A percentile compares a stretch with the other conserved stretches of the same genome.
Conservation (phyloP, 2,329 filamentous ascomycete species). For the Leptoxyphium fumago region DNA sequence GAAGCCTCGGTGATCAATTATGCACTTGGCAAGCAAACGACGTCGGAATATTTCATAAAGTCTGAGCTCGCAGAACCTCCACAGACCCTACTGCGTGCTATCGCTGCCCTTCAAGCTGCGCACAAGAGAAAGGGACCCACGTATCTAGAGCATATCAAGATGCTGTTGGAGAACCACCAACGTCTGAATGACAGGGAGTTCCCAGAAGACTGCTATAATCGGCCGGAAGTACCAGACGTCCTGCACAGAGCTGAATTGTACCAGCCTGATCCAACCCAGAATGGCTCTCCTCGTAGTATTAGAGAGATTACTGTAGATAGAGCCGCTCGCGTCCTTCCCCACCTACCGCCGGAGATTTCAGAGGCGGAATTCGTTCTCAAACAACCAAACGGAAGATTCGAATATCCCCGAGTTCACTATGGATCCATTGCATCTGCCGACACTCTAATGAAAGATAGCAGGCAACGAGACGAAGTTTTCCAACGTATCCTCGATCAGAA, state of each 20-base stretch:
- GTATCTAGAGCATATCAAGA: neutral
- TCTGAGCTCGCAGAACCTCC: neutral
- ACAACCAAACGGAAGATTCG: neutral
- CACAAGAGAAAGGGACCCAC: neutral
- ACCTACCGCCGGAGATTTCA: neutral
- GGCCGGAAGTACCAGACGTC: neutral
- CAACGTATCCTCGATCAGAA: neutral
- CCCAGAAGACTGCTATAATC: neutral
- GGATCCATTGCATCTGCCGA: neutral
- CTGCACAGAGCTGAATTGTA: neutral
- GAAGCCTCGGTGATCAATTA: neutral
- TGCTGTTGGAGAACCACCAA: neutral
- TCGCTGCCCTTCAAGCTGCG: neutral
- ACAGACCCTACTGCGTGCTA: neutral
- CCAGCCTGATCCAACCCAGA: neutral
- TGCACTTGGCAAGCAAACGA: neutral
- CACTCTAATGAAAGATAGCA: neutral
- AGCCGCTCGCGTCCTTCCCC: no score
- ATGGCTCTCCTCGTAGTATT: neutral
- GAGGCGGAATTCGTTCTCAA: neutral
- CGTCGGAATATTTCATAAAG: neutral
- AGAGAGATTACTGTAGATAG: neutral
- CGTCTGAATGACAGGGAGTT: neutral
- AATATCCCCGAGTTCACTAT: neutral
- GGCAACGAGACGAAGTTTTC: neutral